phyloP scores from a whole-genome alignment of 306 rosid genomes.

The Cicer arietinum region DNA sequence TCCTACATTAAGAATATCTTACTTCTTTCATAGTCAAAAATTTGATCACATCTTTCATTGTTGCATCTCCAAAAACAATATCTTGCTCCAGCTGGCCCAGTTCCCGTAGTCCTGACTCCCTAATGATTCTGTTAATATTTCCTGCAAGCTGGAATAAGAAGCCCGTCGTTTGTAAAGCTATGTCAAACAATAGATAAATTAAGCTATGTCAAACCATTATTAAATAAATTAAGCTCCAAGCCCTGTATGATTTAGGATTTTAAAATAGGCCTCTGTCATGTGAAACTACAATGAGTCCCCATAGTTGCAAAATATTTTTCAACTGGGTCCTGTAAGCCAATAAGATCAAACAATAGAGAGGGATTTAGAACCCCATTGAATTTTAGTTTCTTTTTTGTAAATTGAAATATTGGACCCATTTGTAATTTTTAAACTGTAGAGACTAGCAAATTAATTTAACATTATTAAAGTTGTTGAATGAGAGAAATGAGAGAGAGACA shows the following conservation, averaged over 20 bases:
- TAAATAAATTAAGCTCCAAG: conserved; percentile 31
- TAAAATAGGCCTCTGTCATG: not conserved
- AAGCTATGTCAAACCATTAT: conserved; percentile 25
- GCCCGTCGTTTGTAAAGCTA: conserved; percentile 36
- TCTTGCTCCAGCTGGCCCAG: conserved; percentile 96
- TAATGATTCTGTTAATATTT: conserved; percentile 69
- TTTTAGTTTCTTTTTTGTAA: not conserved
- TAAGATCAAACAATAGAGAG: conserved; percentile 29
- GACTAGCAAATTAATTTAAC: conserved; percentile 12
- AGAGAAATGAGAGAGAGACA: no score
- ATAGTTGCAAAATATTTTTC: not conserved
- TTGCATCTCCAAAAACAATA: conserved; percentile 95
- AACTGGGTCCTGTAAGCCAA: not conserved
- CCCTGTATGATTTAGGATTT: not conserved
- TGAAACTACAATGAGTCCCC: conserved; percentile 9
- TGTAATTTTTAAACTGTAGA: conserved; percentile 6
- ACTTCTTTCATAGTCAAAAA: conserved; percentile 74
- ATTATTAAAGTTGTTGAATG: not conserved
- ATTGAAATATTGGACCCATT: not conserved
- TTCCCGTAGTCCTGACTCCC: conserved; percentile 82
- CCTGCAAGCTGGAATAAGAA: conserved; percentile 81
- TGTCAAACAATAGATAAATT: not conserved
- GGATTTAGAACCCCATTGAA: conserved; percentile 1
- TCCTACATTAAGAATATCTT: conserved; percentile 43
- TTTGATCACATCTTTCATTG: conserved; percentile 89